These are phyloP conservation scores for Colletotrichum salicis DNA, from an alignment of 2,329 filamentous ascomycete species.

Conservation along the genomic window DNA sequence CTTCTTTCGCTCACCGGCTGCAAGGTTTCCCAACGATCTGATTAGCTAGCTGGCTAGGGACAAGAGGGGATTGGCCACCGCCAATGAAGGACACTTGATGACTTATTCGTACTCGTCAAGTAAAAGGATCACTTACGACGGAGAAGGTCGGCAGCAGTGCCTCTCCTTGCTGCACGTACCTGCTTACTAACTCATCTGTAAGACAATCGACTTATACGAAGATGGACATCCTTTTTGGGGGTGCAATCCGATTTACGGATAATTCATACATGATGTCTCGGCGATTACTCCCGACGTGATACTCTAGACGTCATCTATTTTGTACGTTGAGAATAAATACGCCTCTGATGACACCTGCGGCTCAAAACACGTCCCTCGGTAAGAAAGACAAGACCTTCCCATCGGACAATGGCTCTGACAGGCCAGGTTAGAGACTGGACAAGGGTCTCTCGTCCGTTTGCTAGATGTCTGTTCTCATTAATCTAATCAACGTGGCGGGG, in stretches of 20 bases:
- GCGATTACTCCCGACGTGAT: neutral
- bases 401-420: neutral
- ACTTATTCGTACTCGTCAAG: neutral
- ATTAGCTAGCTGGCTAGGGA: neutral
- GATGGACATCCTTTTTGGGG: neutral
- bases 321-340: neutral
- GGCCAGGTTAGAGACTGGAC: neutral
- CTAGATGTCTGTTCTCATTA: neutral
- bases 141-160: neutral
- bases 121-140: neutral
- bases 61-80: neutral
- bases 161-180: neutral
- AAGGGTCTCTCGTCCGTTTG: neutral
- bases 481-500: neutral
- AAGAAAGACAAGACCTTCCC: neutral
- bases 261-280: neutral
- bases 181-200: neutral
- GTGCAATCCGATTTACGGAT: neutral
- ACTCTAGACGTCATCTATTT: neutral
- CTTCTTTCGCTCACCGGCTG: conserved; percentile 12
- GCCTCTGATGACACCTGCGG: neutral
- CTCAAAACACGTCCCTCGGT: neutral
- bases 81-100: neutral
- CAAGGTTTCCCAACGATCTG: neutral
- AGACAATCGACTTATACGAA: neutral